Percentiles rank a stretch among this genome's conserved stretches.
Conservation (phyloP, 257 asterid species). For the Euphrasia confusa region DNA sequence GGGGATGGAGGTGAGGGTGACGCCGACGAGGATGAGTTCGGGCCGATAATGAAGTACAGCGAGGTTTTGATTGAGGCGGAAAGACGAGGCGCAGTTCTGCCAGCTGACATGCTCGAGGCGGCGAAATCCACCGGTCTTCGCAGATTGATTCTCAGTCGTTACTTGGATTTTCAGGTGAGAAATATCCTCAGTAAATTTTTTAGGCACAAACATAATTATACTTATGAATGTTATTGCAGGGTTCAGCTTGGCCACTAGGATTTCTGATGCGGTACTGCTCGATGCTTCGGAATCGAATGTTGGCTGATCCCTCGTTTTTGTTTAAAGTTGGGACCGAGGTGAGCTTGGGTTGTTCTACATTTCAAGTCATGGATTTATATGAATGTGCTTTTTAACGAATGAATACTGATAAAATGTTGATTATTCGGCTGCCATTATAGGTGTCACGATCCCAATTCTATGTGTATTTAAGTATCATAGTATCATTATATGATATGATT, state of each 20-base stretch:
- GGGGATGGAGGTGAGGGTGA: constrained; percentile 43
- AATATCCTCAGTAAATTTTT: not conserved
- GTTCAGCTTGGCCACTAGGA: constrained; percentile 74
- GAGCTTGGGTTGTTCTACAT: constrained; percentile 25
- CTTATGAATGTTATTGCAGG: constrained; percentile 40
- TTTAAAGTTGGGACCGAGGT: constrained; percentile 97
- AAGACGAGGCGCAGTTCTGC: constrained; percentile 58
- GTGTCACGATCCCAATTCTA: too few species aligned
- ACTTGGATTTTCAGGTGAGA: constrained; percentile 80
- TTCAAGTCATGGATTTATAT: not conserved
- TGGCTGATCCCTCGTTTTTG: constrained; percentile 90
- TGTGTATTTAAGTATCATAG: constrained; percentile 11
- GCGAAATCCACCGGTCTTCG: constrained; percentile 70
- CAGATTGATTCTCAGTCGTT: constrained; percentile 60
- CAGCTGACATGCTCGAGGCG: constrained; percentile 80
- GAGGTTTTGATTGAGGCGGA: constrained; percentile 65
- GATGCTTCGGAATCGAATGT: constrained; percentile 86
- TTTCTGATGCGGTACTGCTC: constrained; percentile 72
- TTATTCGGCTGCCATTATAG: not conserved
- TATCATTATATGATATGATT: constrained; percentile 1
- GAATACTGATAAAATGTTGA: not conserved
- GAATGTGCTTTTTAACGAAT: constrained; percentile 10
- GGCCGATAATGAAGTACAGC: constrained; percentile 63
- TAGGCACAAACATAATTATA: not conserved
- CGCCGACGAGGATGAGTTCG: constrained; percentile 60